Percentiles rank a stretch among this genome's conserved stretches.
Conservation (phyloP, 1,284 basidiomycete species). For the Melanopsichium pennsylvanicum region DNA sequence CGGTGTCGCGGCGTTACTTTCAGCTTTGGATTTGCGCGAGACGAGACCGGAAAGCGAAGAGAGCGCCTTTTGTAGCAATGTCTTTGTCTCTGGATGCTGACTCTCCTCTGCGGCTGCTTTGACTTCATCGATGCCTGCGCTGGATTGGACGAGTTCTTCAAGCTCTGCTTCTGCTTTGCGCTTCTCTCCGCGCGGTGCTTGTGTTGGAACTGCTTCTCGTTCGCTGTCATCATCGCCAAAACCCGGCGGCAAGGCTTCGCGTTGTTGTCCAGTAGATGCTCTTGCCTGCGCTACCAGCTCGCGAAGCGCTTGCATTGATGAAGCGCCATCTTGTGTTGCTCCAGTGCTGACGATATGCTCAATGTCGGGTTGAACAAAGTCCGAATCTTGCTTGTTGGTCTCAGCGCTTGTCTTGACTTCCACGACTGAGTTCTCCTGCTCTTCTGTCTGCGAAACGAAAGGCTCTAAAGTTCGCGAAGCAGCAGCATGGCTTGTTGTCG, state of each 20-base stretch:
- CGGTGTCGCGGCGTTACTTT: not conserved
- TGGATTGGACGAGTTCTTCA: constrained; percentile 10
- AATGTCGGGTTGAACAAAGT: constrained; percentile 36
- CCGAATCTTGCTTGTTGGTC: constrained; percentile 8
- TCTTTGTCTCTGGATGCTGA: constrained; percentile 35
- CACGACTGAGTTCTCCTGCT: too few species aligned
- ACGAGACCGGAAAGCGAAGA: constrained; percentile 38
- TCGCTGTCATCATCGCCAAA: constrained; percentile 29
- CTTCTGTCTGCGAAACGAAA: not conserved
- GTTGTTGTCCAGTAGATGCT: constrained; percentile 27
- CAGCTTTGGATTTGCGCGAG: constrained; percentile 15
- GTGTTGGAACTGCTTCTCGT: not conserved
- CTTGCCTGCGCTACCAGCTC: constrained; percentile 40
- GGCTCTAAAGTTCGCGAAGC: not conserved
- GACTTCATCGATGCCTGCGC: constrained; percentile 28
- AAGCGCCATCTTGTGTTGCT: constrained; percentile 24
- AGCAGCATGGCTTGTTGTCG: not conserved
- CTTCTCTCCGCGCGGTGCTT: constrained; percentile 17
- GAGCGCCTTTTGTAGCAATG: constrained; percentile 29
- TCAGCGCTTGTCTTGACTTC: not conserved
- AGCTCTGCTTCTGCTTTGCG: constrained; percentile 40
- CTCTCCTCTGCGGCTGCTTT: constrained; percentile 30
- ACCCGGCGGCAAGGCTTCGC: constrained; percentile 36
- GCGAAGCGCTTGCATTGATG: constrained; percentile 36
- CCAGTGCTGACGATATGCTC: constrained; percentile 43